phyloP scores from a whole-genome alignment of 306 rosid genomes.

The Inga oerstediana region DNA sequence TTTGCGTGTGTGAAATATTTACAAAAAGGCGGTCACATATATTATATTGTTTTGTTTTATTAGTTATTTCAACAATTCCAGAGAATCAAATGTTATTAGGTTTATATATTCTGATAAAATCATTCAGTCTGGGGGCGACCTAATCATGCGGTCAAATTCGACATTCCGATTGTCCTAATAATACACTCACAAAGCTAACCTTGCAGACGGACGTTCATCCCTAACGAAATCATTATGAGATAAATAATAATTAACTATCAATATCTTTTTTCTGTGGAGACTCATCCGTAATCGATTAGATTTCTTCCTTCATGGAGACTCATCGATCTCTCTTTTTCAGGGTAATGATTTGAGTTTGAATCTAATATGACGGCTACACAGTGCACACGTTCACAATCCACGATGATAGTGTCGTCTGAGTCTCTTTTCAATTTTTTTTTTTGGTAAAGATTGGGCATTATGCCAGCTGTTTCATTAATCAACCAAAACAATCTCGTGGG shows the following conservation, averaged over 20 bases:
- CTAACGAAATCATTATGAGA: slow-evolving; percentile 1
- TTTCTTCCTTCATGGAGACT: slow-evolving; percentile 32
- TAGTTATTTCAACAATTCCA: not conserved
- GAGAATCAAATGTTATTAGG: not conserved
- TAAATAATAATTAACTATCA: not conserved
- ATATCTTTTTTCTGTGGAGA: not conserved
- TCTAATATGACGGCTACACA: slow-evolving; percentile 30
- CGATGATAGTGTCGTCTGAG: slow-evolving; percentile 21
- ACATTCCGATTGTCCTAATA: slow-evolving; percentile 32
- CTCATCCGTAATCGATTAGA: slow-evolving; percentile 19
- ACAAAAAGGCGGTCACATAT: not conserved
- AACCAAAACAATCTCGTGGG: too few relatives aligned
- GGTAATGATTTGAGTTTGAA: slow-evolving; percentile 43
- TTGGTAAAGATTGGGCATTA: too few relatives aligned
- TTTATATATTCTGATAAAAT: not conserved
- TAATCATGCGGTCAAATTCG: slow-evolving; percentile 43
- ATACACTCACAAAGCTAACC: slow-evolving; percentile 35
- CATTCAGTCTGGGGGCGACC: slow-evolving; percentile 13
- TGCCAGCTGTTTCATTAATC: too few relatives aligned
- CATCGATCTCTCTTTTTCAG: slow-evolving; percentile 5
- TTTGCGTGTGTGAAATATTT: too few relatives aligned
- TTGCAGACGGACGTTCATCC: slow-evolving; percentile 34
- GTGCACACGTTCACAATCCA: slow-evolving; percentile 24
- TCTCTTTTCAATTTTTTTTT: not conserved
- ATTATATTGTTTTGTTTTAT: not conserved